Evolutionary conservation across 768 basidiomycete species (phyloP), one percentile per base, ranked within the genome.

Genomic region (Tubosaeta brunneosetosa): DNA sequence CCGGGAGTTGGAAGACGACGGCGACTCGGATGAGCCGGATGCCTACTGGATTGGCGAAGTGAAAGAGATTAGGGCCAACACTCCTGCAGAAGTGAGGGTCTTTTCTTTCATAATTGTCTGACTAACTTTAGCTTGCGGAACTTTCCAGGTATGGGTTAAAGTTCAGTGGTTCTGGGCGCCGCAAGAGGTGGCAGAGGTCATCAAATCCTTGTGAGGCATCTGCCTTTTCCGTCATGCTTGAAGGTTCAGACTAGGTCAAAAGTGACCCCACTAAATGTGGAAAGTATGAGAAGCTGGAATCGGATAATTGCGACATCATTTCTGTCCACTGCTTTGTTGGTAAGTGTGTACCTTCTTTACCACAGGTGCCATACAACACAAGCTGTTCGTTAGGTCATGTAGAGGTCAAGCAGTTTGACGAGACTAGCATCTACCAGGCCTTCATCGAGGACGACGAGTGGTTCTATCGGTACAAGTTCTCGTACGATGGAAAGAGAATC

Each of bases 101-200:
- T 16, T 32, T 49, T 31, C 14, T 7, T 11, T 5, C 27, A 19
- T 42, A 13, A 22, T 22, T 14, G 26, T 33, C 19, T 41, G 1
- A 12, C 37, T 38, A 6, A 11, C 17, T 1, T 13, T 22, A 9
- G 29, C 29, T 29, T 37, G 11, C 7, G 13, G 3, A 19, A 17
- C 11, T 27, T 32, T 6, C 38, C 41, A 84, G 77, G 82, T 84
- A 0, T 84, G 80, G 79, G 73, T 69, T 0, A 62, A 56, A 10
- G 73, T 85, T 0, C 73, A 78, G 44, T 85, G 83, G 83, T 83
- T 68, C 44, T 85, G 80, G 64, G 72, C 76, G 1, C 71, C 74
- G 0, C 45, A 66, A n/a, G 83, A 85, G 33, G 75, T 79, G 0
- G 66, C 68, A 0, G 56, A 56, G 1, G 66, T 74, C 0, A 60